Conservation (phyloP, 306 rosid species). For the Citrullus amarus region DNA sequence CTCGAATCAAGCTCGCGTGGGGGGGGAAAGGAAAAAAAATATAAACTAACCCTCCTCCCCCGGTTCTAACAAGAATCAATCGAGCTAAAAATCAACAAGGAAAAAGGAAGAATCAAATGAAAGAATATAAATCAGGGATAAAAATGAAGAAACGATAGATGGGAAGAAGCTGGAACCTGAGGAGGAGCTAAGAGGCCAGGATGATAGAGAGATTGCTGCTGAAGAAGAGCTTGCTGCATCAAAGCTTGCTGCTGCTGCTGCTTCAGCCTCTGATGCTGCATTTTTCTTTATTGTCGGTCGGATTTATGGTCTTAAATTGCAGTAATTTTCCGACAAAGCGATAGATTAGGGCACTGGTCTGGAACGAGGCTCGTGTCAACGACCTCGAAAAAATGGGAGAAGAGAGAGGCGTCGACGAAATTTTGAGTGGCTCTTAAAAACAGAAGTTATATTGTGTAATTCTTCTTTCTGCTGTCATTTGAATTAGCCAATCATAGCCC, state of each 20-base stretch:
- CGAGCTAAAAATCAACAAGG: background rate
- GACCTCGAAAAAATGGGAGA: slow-evolving; percentile 1
- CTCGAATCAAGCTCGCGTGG: background rate
- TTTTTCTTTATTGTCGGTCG: slow-evolving; percentile 17
- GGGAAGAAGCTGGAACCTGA: slow-evolving; percentile 40
- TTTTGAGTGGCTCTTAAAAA: background rate
- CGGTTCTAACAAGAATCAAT: background rate
- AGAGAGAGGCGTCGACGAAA: background rate
- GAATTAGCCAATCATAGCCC: background rate
- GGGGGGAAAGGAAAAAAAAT: background rate
- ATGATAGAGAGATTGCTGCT: slow-evolving; percentile 89
- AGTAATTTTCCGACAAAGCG: background rate
- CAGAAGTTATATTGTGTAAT: background rate
- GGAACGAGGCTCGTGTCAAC: background rate
- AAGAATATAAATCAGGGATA: background rate
- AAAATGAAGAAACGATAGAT: background rate
- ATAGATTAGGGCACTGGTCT: background rate
- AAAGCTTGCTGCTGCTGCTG: slow-evolving; percentile 57
- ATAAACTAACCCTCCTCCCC: background rate
- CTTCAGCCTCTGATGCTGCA: slow-evolving; percentile 96
- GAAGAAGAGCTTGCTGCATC: slow-evolving; percentile 97
- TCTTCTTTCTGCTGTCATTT: background rate
- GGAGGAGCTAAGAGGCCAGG: slow-evolving; percentile 95
- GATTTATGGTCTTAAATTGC: background rate
- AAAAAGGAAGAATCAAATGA: background rate